phyloP scores from a whole-genome alignment of 2,329 filamentous ascomycete genomes.

The Ascochyta fabae region DNA sequence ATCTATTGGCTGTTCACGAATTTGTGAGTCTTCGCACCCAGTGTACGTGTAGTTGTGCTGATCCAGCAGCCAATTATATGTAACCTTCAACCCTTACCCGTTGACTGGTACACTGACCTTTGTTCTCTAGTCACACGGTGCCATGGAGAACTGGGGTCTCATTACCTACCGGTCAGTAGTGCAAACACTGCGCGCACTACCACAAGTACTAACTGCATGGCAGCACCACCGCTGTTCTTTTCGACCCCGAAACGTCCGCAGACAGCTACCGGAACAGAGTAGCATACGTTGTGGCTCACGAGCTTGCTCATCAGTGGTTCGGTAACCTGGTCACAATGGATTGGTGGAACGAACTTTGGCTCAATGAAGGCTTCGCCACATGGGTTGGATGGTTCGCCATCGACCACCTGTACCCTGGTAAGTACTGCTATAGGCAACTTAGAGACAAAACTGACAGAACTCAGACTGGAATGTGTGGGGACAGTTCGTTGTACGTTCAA shows the following conservation, averaged over 20 bases:
- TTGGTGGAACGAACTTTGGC: constrained; percentile 90
- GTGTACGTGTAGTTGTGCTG: constrained; percentile 23
- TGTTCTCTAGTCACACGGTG: constrained; percentile 67
- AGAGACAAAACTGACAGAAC: constrained; percentile 14
- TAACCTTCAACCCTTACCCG: constrained; percentile 30
- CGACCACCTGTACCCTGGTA: constrained; percentile 83
- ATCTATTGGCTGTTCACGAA: constrained; percentile 93
- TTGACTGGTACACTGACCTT: constrained; percentile 49
- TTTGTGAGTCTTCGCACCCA: constrained; percentile 66
- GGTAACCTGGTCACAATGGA: constrained; percentile 96
- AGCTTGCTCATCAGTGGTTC: constrained; percentile 96
- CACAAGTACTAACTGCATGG: constrained; percentile 9
- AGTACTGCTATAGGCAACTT: constrained; percentile 10
- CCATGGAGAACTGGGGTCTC: constrained; percentile 99
- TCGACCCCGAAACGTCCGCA: constrained; percentile 90
- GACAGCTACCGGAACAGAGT: constrained; percentile 90
- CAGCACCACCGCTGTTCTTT: constrained; percentile 88
- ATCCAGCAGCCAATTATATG: constrained; percentile 52
- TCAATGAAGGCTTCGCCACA: constrained; percentile 96
- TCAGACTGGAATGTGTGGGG: constrained; percentile 95
- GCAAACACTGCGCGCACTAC: background rate
- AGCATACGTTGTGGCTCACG: constrained; percentile 97
- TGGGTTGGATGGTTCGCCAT: constrained; percentile 97
- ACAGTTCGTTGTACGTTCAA: constrained; percentile 80
- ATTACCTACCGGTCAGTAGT: constrained; percentile 77